Percentiles rank a stretch among this genome's conserved stretches.
Evolutionary conservation across 305 asterid species (phyloP).

Genomic region (Fraxinus greggii): DNA sequence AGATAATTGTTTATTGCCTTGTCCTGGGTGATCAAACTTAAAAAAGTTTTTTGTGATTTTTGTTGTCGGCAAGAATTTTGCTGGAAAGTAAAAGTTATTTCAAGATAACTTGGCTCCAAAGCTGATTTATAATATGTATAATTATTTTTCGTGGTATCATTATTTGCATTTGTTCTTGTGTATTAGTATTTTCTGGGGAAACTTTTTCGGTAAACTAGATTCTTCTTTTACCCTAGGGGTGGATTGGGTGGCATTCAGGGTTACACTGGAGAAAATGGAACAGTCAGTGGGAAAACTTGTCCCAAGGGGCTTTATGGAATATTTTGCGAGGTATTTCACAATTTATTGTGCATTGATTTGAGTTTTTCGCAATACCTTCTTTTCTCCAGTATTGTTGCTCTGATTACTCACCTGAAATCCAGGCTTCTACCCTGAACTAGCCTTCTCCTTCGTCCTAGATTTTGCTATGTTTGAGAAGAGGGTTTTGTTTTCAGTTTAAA

Average conservation of each 20-base stretch:
- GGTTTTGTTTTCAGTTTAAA: background rate
- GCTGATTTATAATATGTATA: background rate
- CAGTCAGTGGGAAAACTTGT: slow-evolving; percentile 89
- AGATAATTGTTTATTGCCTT: background rate
- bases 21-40: background rate
- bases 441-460: background rate
- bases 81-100: background rate
- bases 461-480: background rate
- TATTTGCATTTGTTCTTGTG: background rate
- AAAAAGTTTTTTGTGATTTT: background rate
- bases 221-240: slow-evolving; percentile 55
- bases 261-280: slow-evolving; percentile 72
- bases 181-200: background rate
- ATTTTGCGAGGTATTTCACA: slow-evolving; percentile 68
- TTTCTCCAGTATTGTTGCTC: background rate
- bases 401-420: background rate
- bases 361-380: background rate
- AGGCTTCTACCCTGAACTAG: background rate
- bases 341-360: slow-evolving; percentile 3
- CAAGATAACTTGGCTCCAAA: background rate
- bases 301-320: slow-evolving; percentile 96
- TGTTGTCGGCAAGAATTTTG: background rate
- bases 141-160: background rate
- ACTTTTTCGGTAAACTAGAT: slow-evolving; percentile 15
- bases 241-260: slow-evolving; percentile 79